Percentiles rank a stretch among this genome's conserved stretches.
These are phyloP conservation scores for Backusella australiensis DNA, from an alignment of 192 early-diverging fungal species.

Conservation along the genomic window DNA sequence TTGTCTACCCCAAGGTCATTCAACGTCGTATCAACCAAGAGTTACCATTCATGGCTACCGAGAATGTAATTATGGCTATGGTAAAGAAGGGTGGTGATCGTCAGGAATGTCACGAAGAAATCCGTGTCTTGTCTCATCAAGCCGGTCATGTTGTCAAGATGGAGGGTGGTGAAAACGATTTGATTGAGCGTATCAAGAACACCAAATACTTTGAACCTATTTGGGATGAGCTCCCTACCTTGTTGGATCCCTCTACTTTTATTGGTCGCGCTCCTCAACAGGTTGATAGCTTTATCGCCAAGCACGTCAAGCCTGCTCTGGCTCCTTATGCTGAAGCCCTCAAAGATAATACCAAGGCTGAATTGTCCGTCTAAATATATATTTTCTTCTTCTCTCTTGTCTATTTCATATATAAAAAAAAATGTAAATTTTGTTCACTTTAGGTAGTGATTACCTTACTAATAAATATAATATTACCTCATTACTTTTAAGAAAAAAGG, in stretches of 20 bases:
- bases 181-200: conserved; percentile 86
- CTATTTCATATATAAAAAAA: background rate
- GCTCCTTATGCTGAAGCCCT: conserved; percentile 68
- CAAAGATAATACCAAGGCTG: conserved; percentile 59
- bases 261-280: conserved; percentile 94
- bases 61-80: conserved; percentile 99
- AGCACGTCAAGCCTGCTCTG: conserved; percentile 83
- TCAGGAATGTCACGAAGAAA: conserved; percentile 95
- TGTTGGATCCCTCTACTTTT: conserved; percentile 91
- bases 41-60: conserved; percentile 99
- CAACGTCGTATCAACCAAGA: conserved; percentile 87
- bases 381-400: background rate
- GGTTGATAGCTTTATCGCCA: conserved; percentile 79
- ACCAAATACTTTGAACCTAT: conserved; percentile 89
- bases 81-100: conserved; percentile 95
- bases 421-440: background rate
- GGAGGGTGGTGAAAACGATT: conserved; percentile 91
- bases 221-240: conserved; percentile 59
- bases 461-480: background rate
- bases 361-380: conserved; percentile 67
- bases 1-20: conserved; percentile 97
- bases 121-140: conserved; percentile 92
- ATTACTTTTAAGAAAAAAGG: background rate
- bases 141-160: conserved; percentile 90
- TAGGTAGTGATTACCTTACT: background rate